Base-by-base conservation (phyloP, 306 rosid genomes). In the Vigna trinervia region DNA sequence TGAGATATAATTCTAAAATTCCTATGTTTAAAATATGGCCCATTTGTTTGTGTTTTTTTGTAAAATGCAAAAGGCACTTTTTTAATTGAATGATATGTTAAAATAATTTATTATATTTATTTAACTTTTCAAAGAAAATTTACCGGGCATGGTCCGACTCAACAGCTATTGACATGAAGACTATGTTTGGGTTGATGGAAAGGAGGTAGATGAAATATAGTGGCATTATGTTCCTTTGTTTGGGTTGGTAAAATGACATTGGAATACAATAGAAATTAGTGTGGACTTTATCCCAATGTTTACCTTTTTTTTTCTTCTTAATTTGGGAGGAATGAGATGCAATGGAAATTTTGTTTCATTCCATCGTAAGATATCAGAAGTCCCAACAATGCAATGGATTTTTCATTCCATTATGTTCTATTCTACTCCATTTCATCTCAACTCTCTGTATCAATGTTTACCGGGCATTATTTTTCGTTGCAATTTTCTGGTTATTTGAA, bases 91-190 rank as follows among this genome's bases (percentile, higher is more conserved):
- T 4, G 2, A 63, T 63, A 19, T 22, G 38, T 51, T 64, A 5
- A 20, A 51, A 47, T 30, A 30, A 30, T 30, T 28, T 36, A 34
- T 50, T 2, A 63, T 6, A 12, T 3, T 10, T 47, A 15, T 6
- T 19, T 75, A 6, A 22, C 5, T 22, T 73, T 57, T 41, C 14
- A 8, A 8, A 13, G 43, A 73, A 43, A 14, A 14, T 5, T 14
- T 41, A 36, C 15, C 79, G 13, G 65, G 48, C 52, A 12, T 74
- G 45, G 36, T 60, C 48, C 61, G 59, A 34, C 41, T 71, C 61
- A 32, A 26, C 41, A 64, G 41, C 45, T 53, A 19, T 66, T 41
- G 59, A 30, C 73, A 7, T 61, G 60, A 50, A 65, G 59, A 1
- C 58, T 53, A 7, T n/a, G 28, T 53, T 19, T 54, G 60, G 22